Base-by-base conservation (phyloP, 1,284 basidiomycete genomes). In the Exobasidium cylindrosporum region DNA sequence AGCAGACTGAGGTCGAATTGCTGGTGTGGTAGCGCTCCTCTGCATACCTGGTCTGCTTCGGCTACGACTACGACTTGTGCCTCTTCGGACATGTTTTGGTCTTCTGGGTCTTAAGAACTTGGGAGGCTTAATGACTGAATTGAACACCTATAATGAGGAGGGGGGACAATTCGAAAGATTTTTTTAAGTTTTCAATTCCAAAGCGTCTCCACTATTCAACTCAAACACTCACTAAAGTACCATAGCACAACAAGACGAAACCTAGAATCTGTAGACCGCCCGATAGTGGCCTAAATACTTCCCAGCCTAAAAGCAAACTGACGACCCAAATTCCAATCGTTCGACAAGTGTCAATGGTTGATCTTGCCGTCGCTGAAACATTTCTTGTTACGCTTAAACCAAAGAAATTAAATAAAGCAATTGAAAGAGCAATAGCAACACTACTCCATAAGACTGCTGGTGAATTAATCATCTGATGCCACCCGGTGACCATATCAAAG, bases 361-460 rank as follows among this genome's bases (percentile, higher is more conserved):
- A 75, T 23, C 81, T 67, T 10, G 82, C 76, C 4, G 79, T 81
- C 0, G 81, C 81, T 1, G 75, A 78, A 17, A 82, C 72, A 40
- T 67, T 74, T 4, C 73, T 86, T 6, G 95, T 98, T 60, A 98
- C 92, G 77, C 88, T 90, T 49, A 97, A 82, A 4, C 95, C 93
- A 74, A 93, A 96, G 81, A 88, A 94, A 83, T 98, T 99, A 87
- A 95, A 99, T 26, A 93, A 82, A n/a, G 91, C 85, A 68, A 97
- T 97, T 54, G 70, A 72, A 46, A 68, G 66, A 67, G 77, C 79
- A 60, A 83, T 82, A 11, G 87, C 88, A 53, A 95, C 78, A 17
- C 87, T 87, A 54, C 88, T 88, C 78, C 86, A 86, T 52, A 92
- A 83, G 26, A 99, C 92, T 17, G 85, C 81, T 0, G 90, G 87